phyloP scores from a whole-genome alignment of 1,284 basidiomycete species.

The Singerocomus inundabilis region DNA sequence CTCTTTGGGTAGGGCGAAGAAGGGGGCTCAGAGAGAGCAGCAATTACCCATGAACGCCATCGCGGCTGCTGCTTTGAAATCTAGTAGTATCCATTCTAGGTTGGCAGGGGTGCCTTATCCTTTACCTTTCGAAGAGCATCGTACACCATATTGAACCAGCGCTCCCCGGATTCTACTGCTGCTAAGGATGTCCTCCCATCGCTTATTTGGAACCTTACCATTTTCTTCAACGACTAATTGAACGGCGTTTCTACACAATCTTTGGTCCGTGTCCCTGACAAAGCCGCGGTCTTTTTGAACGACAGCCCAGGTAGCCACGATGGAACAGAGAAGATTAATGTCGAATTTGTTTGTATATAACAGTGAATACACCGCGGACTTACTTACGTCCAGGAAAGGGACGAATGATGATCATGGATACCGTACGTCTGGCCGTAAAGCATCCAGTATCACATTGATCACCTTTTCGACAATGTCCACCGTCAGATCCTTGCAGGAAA shows the following conservation, averaged over 20 bases:
- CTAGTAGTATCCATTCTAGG: slow-evolving; percentile 3
- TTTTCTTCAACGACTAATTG: slow-evolving; percentile 7
- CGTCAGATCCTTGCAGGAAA: slow-evolving; percentile 13
- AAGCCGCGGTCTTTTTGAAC: slow-evolving; percentile 7
- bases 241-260: slow-evolving; percentile 14
- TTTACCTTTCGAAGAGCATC: slow-evolving; percentile 14
- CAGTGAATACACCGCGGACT: neutral
- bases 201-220: neutral
- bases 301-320: slow-evolving; percentile 21
- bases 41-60: slow-evolving; percentile 18
- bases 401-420: slow-evolving; percentile 15
- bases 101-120: slow-evolving; percentile 4
- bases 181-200: neutral
- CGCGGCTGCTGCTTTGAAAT: slow-evolving; percentile 16
- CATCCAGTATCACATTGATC: slow-evolving; percentile 9
- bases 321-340: slow-evolving; percentile 14
- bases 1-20: neutral
- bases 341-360: neutral
- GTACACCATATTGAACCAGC: slow-evolving; percentile 5
- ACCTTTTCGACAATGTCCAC: slow-evolving; percentile 10
- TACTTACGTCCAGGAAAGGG: slow-evolving; percentile 19
- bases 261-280: slow-evolving; percentile 7
- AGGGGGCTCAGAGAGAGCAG: neutral
- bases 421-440: slow-evolving; percentile 12
- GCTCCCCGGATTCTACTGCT: slow-evolving; percentile 9